A percentile compares a stretch with the other conserved stretches of the same genome.
These are phyloP conservation scores for Pyrenophora graminea DNA, from an alignment of 2,329 filamentous ascomycete species.

Conservation along the genomic window DNA sequence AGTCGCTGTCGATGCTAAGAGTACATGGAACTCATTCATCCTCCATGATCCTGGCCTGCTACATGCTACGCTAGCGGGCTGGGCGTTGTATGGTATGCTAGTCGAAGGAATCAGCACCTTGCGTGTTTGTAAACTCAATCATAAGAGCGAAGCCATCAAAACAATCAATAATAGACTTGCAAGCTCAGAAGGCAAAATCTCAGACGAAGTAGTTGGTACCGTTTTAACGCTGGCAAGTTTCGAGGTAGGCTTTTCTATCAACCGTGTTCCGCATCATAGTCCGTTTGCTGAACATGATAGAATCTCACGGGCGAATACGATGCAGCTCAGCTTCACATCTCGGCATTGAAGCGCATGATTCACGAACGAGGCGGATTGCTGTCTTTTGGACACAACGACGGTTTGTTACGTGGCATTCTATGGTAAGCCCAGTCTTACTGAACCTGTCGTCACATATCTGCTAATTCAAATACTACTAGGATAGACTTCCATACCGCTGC, in stretches of 20 bases:
- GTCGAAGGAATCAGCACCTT: slow-evolving; percentile 15
- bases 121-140: slow-evolving; percentile 22
- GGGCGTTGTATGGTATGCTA: slow-evolving; percentile 33
- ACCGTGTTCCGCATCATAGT: background rate
- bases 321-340: slow-evolving; percentile 19
- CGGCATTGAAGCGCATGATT: slow-evolving; percentile 30
- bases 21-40: slow-evolving; percentile 32
- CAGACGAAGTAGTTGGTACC: slow-evolving; percentile 31
- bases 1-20: slow-evolving; percentile 25
- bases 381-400: slow-evolving; percentile 32
- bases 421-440: slow-evolving; percentile 18
- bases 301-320: slow-evolving; percentile 34
- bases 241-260: slow-evolving; percentile 18
- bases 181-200: slow-evolving; percentile 14
- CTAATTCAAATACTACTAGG: slow-evolving; percentile 15
- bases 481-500: slow-evolving; percentile 33
- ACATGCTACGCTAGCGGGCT: slow-evolving; percentile 35
- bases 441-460: background rate
- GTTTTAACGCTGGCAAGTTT: slow-evolving; percentile 33
- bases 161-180: slow-evolving; percentile 28
- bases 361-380: slow-evolving; percentile 26
- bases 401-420: slow-evolving; percentile 27
- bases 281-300: slow-evolving; percentile 8
- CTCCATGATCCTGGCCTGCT: slow-evolving; percentile 28
- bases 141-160: slow-evolving; percentile 34